These are phyloP conservation scores for Immersiporthe knoxdaviesiana DNA, from an alignment of 2,329 filamentous ascomycete genomes.

Conservation along the genomic window DNA sequence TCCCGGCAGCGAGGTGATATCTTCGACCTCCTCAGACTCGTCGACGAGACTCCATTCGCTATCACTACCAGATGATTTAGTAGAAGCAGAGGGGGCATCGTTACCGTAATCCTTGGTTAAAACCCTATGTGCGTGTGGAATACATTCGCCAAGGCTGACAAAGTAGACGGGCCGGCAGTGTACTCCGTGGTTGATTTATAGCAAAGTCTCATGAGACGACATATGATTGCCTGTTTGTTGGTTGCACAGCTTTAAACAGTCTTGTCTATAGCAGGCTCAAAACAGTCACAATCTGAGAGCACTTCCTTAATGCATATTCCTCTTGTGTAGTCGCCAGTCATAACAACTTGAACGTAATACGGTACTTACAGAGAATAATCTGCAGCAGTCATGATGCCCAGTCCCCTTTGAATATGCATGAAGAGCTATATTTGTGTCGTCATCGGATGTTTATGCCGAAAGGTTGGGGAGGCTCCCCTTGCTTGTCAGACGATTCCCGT, in stretches of 20 bases:
- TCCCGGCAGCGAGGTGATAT: neutral
- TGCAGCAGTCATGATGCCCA: too few relatives aligned
- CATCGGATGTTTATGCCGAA: conserved; percentile 13
- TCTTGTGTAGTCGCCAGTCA: neutral
- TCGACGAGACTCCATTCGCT: neutral
- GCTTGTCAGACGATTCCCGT: neutral
- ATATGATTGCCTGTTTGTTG: neutral
- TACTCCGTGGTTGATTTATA: neutral
- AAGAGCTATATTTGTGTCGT: neutral
- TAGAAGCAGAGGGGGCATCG: neutral
- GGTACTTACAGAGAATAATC: neutral
- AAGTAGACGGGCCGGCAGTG: neutral
- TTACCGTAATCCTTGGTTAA: neutral
- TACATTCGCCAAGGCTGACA: neutral
- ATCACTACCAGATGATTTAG: neutral
- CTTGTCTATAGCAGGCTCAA: neutral
- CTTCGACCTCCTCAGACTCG: neutral
- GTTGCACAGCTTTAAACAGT: neutral
- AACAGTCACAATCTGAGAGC: neutral
- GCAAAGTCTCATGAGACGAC: neutral
- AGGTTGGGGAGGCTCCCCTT: neutral
- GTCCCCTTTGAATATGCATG: neutral
- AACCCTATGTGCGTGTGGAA: neutral
- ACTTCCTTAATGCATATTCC: too few relatives aligned
- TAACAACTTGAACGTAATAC: neutral